Evolutionary conservation across 352 stramenopile genomes (phyloP), one percentile per base, ranked within the genome.

Genomic region (Pythium biforme): DNA sequence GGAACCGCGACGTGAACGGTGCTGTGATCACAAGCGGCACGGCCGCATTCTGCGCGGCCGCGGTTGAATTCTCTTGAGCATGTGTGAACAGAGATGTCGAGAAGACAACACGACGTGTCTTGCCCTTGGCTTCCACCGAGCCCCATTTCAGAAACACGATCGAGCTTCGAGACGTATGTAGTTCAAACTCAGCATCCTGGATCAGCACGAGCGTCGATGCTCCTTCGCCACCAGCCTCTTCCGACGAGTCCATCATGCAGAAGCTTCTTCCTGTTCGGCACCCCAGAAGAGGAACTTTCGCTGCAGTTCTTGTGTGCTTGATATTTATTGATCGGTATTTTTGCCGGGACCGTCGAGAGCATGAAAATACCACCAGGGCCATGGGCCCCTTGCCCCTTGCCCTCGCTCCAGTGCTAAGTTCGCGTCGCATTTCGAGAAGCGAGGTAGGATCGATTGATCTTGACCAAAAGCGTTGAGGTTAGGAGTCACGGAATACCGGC

Each of bases 21-120:
- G 66, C 52, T 25, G 80, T 85, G 58, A 88, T 57, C 20, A 88
- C 71, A 15, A 89, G 64, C 0, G 80, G 78, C 15, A 88, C 40
- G 1, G 33, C 43, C 2, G 45, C 47, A 34, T 11, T 25, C 27
- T 31, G n/a, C n/a, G n/a, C 27, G 11, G 4, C 4, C 4, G 59
- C n/a, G 11, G 6, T n/a, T 34, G 1, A 27, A 34, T 52, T 23
- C 9, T 25, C 22, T 1, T 26, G 34, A 25, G 10, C 26, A 9
- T 20, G 37, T 29, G 27, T 19, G 10, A 43, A 19, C 26, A 70
- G 37, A 11, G 50, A 53, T 3, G 66, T 12, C 2, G 43, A 45
- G 37, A 65, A 57, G 4, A 4, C 7, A 15, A 55, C 12, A 12
- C 33, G 2, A 5, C 64, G 51, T 14, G 46, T 56, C 27, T 22